A percentile compares a stretch with the other conserved stretches of the same genome.
Conservation (phyloP, 1,139 yeast species). For the Taphrina confusa region DNA sequence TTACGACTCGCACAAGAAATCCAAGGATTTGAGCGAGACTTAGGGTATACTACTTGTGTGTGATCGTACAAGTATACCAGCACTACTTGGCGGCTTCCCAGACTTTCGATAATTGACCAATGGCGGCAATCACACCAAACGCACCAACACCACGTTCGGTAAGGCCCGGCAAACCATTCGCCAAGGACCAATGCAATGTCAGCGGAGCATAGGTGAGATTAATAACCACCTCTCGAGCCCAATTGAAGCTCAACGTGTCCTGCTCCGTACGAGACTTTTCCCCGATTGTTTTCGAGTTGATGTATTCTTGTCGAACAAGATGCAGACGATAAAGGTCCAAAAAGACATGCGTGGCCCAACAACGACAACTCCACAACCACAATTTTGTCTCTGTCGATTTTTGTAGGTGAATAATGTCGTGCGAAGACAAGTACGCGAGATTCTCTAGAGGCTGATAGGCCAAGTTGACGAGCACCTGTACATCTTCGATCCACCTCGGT, state of each 20-base stretch:
- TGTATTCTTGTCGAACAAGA: conserved; percentile 38
- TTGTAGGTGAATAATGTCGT: conserved; percentile 46
- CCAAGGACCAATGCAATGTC: conserved; percentile 52
- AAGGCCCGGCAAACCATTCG: conserved; percentile 46
- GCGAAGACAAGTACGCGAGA: conserved; percentile 49
- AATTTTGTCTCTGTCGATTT: conserved; percentile 43
- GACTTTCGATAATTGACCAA: conserved; percentile 31
- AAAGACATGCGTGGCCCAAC: conserved; percentile 51
- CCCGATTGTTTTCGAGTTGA: conserved; percentile 7
- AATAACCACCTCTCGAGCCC: conserved; percentile 44
- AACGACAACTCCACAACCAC: conserved; percentile 49
- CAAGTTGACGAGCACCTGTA: conserved; percentile 48
- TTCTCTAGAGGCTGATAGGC: conserved; percentile 51
- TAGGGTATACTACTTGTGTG: no score
- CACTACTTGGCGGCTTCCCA: conserved; percentile 28
- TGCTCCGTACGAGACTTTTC: conserved; percentile 38
- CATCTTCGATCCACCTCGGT: conserved; percentile 44
- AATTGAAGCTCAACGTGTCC: conserved; percentile 36
- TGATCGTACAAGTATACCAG: not conserved
- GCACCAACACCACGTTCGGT: conserved; percentile 45
- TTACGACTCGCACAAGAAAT: no score
- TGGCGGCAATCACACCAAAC: conserved; percentile 48
- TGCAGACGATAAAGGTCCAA: conserved; percentile 46
- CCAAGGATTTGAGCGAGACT: no score
- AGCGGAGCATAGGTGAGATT: conserved; percentile 50